Conservation (phyloP, 2,329 filamentous ascomycete genomes). For the Fusarium albidum region DNA sequence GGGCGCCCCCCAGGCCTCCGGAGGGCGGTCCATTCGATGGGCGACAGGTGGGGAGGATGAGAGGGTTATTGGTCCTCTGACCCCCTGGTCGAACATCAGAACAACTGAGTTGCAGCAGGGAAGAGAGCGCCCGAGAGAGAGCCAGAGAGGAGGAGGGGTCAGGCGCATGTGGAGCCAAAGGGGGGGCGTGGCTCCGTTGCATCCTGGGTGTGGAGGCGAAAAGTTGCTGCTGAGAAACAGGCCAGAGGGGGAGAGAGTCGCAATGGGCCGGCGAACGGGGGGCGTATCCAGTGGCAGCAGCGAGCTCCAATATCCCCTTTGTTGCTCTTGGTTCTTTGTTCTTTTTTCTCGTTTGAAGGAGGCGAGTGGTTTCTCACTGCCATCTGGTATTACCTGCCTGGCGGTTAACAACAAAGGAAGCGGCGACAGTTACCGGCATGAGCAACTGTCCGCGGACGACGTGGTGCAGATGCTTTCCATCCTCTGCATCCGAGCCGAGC, state of each 20-base stretch:
- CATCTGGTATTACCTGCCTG: too few species aligned
- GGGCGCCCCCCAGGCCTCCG: constrained; percentile 15
- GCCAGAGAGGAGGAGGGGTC: constrained; percentile 11
- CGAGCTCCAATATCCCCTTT: constrained; percentile 18
- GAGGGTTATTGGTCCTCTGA: constrained; percentile 31
- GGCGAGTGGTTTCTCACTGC: neutral
- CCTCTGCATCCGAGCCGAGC: too few species aligned
- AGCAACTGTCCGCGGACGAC: too few species aligned
- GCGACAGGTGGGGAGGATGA: constrained; percentile 32
- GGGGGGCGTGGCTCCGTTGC: constrained; percentile 15
- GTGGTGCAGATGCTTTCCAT: too few species aligned
- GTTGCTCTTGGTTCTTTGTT: too few species aligned
- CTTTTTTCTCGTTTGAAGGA: constrained; percentile 16
- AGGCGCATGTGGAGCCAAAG: constrained; percentile 13
- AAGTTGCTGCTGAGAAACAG: constrained; percentile 24
- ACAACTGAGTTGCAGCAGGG: constrained; percentile 37
- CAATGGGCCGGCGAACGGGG: constrained; percentile 36
- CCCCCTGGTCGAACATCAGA: constrained; percentile 35
- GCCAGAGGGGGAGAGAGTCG: constrained; percentile 35
- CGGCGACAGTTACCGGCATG: too few species aligned
- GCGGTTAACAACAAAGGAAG: too few species aligned
- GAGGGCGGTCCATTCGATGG: constrained; percentile 31
- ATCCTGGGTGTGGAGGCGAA: constrained; percentile 18
- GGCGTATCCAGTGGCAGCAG: constrained; percentile 23
- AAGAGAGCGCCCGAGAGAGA: constrained; percentile 21